Base-by-base conservation (phyloP, 1,139 yeast genomes). In the Blastobotrys malaysiensis region DNA sequence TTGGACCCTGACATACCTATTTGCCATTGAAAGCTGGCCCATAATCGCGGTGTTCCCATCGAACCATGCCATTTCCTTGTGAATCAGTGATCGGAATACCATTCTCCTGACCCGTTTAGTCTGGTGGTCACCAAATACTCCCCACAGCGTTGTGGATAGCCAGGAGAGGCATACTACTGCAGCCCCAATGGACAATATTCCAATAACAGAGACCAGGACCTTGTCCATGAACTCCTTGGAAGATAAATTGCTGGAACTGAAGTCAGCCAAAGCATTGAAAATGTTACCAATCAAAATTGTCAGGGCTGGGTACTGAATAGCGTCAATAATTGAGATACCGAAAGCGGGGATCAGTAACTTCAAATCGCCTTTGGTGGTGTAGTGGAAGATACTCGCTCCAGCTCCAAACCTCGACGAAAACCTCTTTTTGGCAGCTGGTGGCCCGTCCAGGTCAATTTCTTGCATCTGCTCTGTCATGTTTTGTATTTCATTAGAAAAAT, bases 111-210 rank as follows among this genome's bases (percentile, higher is more conserved):
- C 84, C 45, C 85, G 71, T 9, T 71, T 63, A 48, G 83, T 88
- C 59, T 87, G 91, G 16, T 73, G 70, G 67, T 88, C 96, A 2
- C 97, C 96, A 55, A 86, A 75, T 22, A 73, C 66, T 77, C 85
- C 80, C 88, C 95, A 90, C 0, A 75, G 61, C 1, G 77, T 67
- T 4, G 86, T 75, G 24, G 86, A 81, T 0, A 75, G 51, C 84
- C 88, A 84, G 18, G 78, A 76, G 14, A 79, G 65, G 0, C 82
- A 60, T 57, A 80, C 70, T 43, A 81, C 73, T 0, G 75, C 82
- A 0, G 76, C 75, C 2, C 91, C 96, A 2, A 85, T 67, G 0
- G 77, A 74, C 59, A 83, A 74, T 3, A 88, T 73, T 4, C 81
- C 71, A 58, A 82, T 81, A 52, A 87, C 77, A 18, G 79, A 72